Evolutionary conservation across 805 yeast species (phyloP).

Genomic region (Sugiyamaella marilandica): DNA sequence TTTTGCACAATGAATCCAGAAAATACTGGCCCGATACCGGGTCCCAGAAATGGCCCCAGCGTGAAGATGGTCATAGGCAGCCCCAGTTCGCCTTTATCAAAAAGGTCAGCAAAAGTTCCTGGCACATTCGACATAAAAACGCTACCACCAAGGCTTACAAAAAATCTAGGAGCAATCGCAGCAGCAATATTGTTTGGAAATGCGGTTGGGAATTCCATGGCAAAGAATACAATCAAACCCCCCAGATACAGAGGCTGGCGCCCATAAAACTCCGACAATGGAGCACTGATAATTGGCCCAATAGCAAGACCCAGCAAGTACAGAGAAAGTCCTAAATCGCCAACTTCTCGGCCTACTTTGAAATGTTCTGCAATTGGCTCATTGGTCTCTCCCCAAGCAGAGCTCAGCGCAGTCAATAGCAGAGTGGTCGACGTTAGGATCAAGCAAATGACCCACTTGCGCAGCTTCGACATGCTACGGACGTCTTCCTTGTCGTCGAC

Average conservation of each 20-base stretch:
- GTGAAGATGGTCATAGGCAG: slow-evolving; percentile 76
- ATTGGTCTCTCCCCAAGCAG: slow-evolving; percentile 45
- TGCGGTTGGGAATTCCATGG: slow-evolving; percentile 50
- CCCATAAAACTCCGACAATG: slow-evolving; percentile 31
- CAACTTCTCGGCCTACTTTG: slow-evolving; percentile 17
- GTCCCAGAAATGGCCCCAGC: slow-evolving; percentile 76
- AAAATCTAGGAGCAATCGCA: slow-evolving; percentile 59
- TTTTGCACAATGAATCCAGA: slow-evolving; percentile 57
- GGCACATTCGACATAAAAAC: slow-evolving; percentile 83
- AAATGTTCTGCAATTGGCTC: slow-evolving; percentile 36
- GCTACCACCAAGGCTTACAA: slow-evolving; percentile 70
- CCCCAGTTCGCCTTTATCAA: slow-evolving; percentile 61
- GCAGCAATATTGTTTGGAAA: slow-evolving; percentile 31
- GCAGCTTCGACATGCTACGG: slow-evolving; percentile 27
- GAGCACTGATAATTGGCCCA: slow-evolving; percentile 62
- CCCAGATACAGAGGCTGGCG: slow-evolving; percentile 43
- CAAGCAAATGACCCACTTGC: slow-evolving; percentile 38
- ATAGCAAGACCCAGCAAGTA: slow-evolving; percentile 59
- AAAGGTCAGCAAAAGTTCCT: slow-evolving; percentile 76
- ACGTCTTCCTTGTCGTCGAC: slow-evolving; percentile 36
- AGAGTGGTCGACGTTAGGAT: slow-evolving; percentile 23
- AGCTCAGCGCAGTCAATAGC: slow-evolving; percentile 42
- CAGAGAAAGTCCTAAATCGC: slow-evolving; percentile 42
- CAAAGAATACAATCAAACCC: slow-evolving; percentile 43
- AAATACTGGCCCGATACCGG: slow-evolving; percentile 61